Evolutionary conservation across 2,329 filamentous ascomycete species (phyloP), one percentile per base, ranked within the genome.

Genomic region (Colletotrichum lupini): DNA sequence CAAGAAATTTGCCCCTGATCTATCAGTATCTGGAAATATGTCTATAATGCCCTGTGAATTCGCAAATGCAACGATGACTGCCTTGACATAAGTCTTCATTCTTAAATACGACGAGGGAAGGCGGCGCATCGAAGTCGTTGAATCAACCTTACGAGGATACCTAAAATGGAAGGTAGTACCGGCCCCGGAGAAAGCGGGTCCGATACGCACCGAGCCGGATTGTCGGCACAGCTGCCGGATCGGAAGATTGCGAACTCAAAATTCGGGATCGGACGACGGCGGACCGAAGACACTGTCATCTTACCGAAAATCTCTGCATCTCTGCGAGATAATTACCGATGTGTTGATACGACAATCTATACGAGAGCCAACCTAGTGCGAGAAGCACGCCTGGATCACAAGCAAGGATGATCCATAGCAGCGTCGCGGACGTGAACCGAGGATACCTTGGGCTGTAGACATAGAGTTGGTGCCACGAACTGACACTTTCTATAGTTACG

Each of bases 91-190:
- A 49, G 19, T n/a, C 42, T 49, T n/a, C 16, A 49, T 19, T n/a
- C 7, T n/a, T n/a, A 11, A n/a, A 19, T 49, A 19, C 16, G 42
- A 19, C 7, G 19, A 28, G 26, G 3, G 26, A 35, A 11, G n/a
- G n/a, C 11, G 22, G n/a, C 30, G n/a, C 12, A 24, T 22, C 19
- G 42, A 53, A 26, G 60, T 53, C 46, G 60, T 63, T 35, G 12
- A 26, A 53, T 53, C n/a, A 63, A 24, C 22, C 42, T 63, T 52
- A 49, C 42, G 42, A 30, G n/a, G 42, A 30, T 19, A 19, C 46
- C 28, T 7, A 53, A 63, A 53, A 53, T 28, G 60, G 60, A 63
- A 63, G 60, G 60, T 63, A 19, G 46, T 49, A 63, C 28, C n/a
- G 60, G n/a, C 19, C n/a, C 42, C 42, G n/a, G 19, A 53, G 12